Base-by-base conservation (phyloP, 73 alveolate species). In the Stentor coeruleus region DNA sequence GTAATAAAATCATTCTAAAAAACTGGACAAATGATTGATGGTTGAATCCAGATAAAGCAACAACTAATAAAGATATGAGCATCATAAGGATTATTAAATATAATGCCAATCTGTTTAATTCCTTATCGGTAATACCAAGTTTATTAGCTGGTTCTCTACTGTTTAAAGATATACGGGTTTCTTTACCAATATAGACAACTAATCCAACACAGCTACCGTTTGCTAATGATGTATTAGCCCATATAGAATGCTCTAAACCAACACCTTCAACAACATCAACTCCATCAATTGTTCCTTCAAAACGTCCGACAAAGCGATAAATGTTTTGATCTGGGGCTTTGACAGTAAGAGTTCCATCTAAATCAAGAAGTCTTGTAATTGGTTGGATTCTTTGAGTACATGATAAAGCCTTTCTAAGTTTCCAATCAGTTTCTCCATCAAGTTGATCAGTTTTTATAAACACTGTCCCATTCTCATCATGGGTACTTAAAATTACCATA, bases 361-460 rank as follows among this genome's bases (percentile, higher is more conserved):
- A 28, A 73, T 83, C 42, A 40, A 88, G 31, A 58, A 91, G 49
- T 87, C 87, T 39, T 88, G 77, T 35, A 87, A 89, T 58, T 85
- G 77, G 36, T 20, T 28, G 79, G 42, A 66, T 20, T 66, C 33
- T 66, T 74, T 93, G 85, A 33, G 95, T 94, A 59, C 58, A 59
- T 30, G 86, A 59, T 3, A 91, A 88, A 0, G 99, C 99, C 81
- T 92, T 94, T 74, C 99, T 84, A 33, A 93, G 87, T 84, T 97
- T 97, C 99, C 99, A 96, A 84, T 96, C 99, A 1, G 99, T 96
- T 82, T 96, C 99, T 37, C 99, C 99, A 87, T 96, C 99, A n/a
- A 96, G 80, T 83, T 96, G 94, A 85, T 96, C 99, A 0, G 99
- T 96, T 75, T 96, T 95, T n/a, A 96, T 92, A 73, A 91, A 93